Conservation (phyloP, 192 early-diverging fungal genomes). For the Coemansia sp. region DNA sequence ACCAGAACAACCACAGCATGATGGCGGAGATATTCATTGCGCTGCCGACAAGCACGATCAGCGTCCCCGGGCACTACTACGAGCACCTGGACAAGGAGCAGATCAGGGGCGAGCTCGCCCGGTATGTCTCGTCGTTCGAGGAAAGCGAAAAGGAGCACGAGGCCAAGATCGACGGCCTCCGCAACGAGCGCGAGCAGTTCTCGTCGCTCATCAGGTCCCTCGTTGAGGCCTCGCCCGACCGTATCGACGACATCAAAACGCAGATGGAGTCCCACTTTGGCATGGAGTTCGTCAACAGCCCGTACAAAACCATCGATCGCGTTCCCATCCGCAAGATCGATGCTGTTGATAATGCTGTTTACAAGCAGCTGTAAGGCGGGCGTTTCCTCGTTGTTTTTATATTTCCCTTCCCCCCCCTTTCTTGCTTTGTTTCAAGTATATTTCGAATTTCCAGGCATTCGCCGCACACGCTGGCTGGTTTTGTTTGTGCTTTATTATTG, state of each 20-base stretch:
- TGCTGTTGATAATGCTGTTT: conserved; percentile 29
- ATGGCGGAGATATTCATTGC: conserved; percentile 52
- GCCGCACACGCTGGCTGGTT: no score
- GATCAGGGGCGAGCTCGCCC: conserved; percentile 7
- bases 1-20: conserved; percentile 51
- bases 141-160: conserved; percentile 29
- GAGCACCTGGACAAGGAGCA: conserved; percentile 13
- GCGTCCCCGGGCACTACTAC: conserved; percentile 41
- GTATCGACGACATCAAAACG: conserved; percentile 25
- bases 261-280: conserved; percentile 26
- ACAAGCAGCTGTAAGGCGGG: conserved; percentile 38
- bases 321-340: conserved; percentile 28
- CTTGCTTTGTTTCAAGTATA: not conserved
- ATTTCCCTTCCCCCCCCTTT: not conserved
- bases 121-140: conserved; percentile 6
- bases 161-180: conserved; percentile 11
- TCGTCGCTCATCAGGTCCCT: conserved; percentile 21
- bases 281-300: conserved; percentile 51
- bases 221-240: conserved; percentile 9
- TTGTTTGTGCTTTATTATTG: not conserved
- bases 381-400: not conserved
- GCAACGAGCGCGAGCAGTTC: conserved; percentile 28
- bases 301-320: conserved; percentile 38
- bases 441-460: not conserved
- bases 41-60: conserved; percentile 43